Evolutionary conservation across 768 basidiomycete species (phyloP).

Genomic region (Tylopilus vinaceipallidus): DNA sequence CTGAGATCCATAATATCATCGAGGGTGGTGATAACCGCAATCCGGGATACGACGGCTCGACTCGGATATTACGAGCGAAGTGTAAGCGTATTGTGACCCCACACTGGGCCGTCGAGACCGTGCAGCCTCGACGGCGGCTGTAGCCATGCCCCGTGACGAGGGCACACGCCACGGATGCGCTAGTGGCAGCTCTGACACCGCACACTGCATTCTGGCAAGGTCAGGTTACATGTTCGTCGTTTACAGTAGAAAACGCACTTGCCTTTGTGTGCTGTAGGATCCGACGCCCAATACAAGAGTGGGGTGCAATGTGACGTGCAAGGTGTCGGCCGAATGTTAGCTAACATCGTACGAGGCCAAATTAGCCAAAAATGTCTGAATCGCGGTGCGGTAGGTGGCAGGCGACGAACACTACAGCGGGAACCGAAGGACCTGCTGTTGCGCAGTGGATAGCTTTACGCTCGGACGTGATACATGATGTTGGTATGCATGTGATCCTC

Average conservation of each 20-base stretch:
- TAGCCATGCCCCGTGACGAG: neutral
- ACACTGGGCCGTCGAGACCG: slow-evolving; percentile 3
- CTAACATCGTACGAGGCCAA: too few species aligned
- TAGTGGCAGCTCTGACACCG: neutral
- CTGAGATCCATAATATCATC: too few species aligned
- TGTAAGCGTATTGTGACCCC: neutral
- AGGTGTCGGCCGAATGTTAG: too few species aligned
- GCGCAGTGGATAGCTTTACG: too few species aligned
- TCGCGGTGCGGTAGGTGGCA: too few species aligned
- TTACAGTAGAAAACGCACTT: neutral
- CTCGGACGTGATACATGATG: too few species aligned
- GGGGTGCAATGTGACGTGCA: neutral
- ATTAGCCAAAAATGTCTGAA: too few species aligned
- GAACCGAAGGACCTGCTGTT: too few species aligned
- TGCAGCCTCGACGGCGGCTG: neutral
- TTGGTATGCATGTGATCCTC: neutral
- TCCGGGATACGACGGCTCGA: too few species aligned
- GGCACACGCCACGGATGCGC: neutral
- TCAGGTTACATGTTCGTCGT: neutral
- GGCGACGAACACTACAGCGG: neutral
- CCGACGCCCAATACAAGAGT: neutral
- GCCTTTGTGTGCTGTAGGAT: neutral
- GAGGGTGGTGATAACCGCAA: too few species aligned
- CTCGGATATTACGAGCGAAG: neutral
- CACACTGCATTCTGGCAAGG: neutral